Evolutionary conservation across 176 grass and related monocot species (phyloP), one percentile per base, ranked within the genome.

Genomic region (Avena sativa): DNA sequence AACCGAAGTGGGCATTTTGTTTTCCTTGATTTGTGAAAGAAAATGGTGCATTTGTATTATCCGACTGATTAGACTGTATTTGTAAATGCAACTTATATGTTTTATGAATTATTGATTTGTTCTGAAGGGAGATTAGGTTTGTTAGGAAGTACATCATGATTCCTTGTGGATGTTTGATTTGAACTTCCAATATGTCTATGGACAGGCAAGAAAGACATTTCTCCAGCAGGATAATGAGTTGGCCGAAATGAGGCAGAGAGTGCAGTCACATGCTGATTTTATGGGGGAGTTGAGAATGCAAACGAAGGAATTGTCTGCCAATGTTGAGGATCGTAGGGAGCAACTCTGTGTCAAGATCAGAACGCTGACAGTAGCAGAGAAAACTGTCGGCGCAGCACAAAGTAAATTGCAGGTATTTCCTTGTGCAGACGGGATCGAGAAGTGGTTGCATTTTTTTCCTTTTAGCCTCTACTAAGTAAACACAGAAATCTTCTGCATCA

Each of bases 331-430:
- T 57, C 84, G 59, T 44, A 92, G 78, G 71, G 85, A 79, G 5
- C 85, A 93, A 60, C 92, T 99, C 56, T 87, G 83, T 15, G 49
- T 89, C 75, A 87, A 52, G 61, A 91, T 92, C 83, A 91, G 94
- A 76, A 94, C 44, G 6, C 89, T 96, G 77, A 83, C 93, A 56
- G 78, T 74, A 40, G 89, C 92, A 65, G 76, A 83, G 64, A 96
- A 96, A 80, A 91, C 83, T 14, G 79, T 90, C 32, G 81, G 40
- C 0, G 1, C 87, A 10, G 76, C 89, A 2, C 74, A 63, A 34
- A 79, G 79, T 56, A 88, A 99, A 68, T 75, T 99, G 69, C 80
- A 99, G 97, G 97, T 96, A 85, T 16, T 72, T 5, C 26, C 26
- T 80, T 70, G 65, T 52, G 52, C 23, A 10, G 20, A 12, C 1